Conservation (phyloP, 371 early-diverging fungal genomes). For the Mucor lusitanicus region DNA sequence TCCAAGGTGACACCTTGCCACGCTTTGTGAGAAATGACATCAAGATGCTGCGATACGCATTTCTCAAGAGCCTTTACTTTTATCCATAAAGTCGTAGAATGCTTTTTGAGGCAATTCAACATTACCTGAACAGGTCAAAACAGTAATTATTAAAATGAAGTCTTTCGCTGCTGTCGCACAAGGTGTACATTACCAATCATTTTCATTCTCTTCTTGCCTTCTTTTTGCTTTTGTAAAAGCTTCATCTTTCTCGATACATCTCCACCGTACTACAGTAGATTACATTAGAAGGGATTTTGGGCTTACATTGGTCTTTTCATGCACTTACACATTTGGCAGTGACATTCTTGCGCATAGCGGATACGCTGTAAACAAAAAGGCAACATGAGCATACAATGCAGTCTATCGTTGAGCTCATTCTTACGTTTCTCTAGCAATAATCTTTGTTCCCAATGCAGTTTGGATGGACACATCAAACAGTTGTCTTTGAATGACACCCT, state of each 20-base stretch:
- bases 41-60: not conserved
- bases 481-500: conserved; percentile 83
- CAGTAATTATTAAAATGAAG: not conserved
- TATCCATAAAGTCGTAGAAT: conserved; percentile 72
- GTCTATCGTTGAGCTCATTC: conserved; percentile 1
- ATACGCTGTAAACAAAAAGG: conserved; percentile 50
- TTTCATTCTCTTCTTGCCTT: conserved; percentile 86
- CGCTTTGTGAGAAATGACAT: not conserved
- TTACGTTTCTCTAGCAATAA: conserved; percentile 89
- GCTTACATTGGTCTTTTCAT: not conserved
- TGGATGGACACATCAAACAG: conserved; percentile 94
- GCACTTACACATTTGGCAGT: conserved; percentile 89
- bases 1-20: not conserved
- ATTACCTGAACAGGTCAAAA: conserved; percentile 43
- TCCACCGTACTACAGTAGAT: conserved; percentile 76
- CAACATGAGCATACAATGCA: not conserved
- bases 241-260: conserved; percentile 95
- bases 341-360: conserved; percentile 90
- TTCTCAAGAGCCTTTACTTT: conserved; percentile 21
- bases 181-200: conserved; percentile 54
- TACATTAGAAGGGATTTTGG: not conserved
- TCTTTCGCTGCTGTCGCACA: not conserved
- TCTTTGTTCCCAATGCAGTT: conserved; percentile 77
- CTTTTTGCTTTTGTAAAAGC: conserved; percentile 86
- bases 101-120: conserved; percentile 76